Conservation (phyloP, 768 basidiomycete species). For the Psilocybe cyanescens region DNA sequence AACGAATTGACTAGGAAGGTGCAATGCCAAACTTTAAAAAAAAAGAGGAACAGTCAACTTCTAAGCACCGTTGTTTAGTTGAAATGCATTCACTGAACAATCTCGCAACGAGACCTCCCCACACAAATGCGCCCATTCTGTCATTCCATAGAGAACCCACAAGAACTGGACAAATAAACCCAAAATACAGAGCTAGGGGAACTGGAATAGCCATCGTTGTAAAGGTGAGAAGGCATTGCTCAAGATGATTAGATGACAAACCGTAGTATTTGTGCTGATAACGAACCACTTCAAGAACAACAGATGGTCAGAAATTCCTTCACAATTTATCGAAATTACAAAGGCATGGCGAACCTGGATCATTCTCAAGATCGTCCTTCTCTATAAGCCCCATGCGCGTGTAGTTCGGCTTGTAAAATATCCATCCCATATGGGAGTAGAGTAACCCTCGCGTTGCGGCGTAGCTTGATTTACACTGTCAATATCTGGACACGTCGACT, state of each 20-base stretch:
- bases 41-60: background rate
- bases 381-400: slow-evolving; percentile 65
- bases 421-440: slow-evolving; percentile 87
- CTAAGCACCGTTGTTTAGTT: background rate
- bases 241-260: slow-evolving; percentile 20
- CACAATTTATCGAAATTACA: background rate
- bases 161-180: slow-evolving; percentile 59
- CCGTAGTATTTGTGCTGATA: slow-evolving; percentile 75
- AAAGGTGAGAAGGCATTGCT: background rate
- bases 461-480: slow-evolving; percentile 48
- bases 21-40: slow-evolving; percentile 66
- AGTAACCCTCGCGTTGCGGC: slow-evolving; percentile 74
- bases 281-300: slow-evolving; percentile 52
- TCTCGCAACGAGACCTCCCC: slow-evolving; percentile 68
- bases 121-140: slow-evolving; percentile 66
- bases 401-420: slow-evolving; percentile 77
- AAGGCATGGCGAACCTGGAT: slow-evolving; percentile 54
- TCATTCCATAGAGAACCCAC: slow-evolving; percentile 68
- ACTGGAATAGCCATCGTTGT: slow-evolving; percentile 31
- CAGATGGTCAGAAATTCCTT: background rate
- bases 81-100: slow-evolving; percentile 48
- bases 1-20: slow-evolving; percentile 76
- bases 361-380: slow-evolving; percentile 65
- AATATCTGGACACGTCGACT: background rate
- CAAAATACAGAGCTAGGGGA: slow-evolving; percentile 59